A percentile compares a stretch with the other conserved stretches of the same genome.
These are phyloP conservation scores for Iberis pinnata DNA, from an alignment of 345 rosid species.

Conservation along the genomic window DNA sequence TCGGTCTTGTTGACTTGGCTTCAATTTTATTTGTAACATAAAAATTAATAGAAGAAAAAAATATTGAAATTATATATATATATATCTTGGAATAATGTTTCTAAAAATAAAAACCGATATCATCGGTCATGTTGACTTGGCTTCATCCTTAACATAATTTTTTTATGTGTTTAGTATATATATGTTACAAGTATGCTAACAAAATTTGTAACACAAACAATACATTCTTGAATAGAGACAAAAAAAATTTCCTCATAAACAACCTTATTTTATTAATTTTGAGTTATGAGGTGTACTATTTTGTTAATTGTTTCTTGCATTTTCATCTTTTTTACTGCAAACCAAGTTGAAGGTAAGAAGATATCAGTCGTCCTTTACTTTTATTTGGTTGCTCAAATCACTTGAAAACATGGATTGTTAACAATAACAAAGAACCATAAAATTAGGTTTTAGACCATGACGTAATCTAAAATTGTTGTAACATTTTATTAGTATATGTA, in stretches of 20 bases:
- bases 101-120: neutral
- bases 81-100: neutral
- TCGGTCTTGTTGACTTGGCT: too few species aligned
- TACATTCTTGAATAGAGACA: too few species aligned
- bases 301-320: conserved; percentile 8
- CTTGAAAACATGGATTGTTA: neutral
- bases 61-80: too few species aligned
- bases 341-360: conserved; percentile 13
- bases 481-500: too few species aligned
- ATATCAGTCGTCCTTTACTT: neutral
- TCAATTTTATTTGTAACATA: too few species aligned
- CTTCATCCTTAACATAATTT: neutral
- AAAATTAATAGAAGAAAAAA: too few species aligned
- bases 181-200: too few species aligned
- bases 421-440: too few species aligned
- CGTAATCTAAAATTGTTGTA: too few species aligned
- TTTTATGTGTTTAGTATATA: neutral
- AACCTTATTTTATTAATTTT: neutral
- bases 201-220: too few species aligned
- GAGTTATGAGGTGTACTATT: conserved; percentile 1
- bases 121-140: conserved; percentile 5
- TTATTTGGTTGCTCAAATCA: neutral
- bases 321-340: conserved; percentile 9
- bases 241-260: too few species aligned
- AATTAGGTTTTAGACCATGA: too few species aligned